Evolutionary conservation across 1,284 basidiomycete genomes (phyloP).

Genomic region (Peniophora sp.): DNA sequence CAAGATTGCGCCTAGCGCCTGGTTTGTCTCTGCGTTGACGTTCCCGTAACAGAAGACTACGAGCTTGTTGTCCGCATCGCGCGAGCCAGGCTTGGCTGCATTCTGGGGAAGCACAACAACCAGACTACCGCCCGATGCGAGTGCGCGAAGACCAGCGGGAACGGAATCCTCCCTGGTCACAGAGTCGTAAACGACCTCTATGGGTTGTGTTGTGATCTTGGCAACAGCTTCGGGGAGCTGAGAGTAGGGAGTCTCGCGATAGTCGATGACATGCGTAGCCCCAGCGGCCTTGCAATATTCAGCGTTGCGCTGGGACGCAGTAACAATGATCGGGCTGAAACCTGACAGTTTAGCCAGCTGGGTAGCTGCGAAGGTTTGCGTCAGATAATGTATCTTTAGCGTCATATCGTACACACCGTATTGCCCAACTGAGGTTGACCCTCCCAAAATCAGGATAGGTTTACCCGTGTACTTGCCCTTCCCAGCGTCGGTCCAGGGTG

Average conservation of each 20-base stretch:
- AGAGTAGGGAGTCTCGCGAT: conserved; percentile 7
- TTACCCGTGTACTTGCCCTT: conserved; percentile 21
- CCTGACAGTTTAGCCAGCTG: conserved; percentile 17
- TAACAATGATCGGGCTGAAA: conserved; percentile 24
- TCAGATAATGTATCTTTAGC: too few relatives aligned
- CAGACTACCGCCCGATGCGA: neutral
- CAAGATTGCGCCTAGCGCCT: conserved; percentile 14
- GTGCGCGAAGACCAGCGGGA: neutral
- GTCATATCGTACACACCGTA: conserved; percentile 15
- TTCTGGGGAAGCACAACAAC: neutral
- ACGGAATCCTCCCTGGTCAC: neutral
- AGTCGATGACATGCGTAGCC: conserved; percentile 26
- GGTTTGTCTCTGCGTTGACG: conserved; percentile 16
- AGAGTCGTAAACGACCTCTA: neutral
- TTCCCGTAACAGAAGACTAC: conserved; percentile 18
- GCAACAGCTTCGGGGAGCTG: neutral
- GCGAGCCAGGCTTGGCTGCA: conserved; percentile 4
- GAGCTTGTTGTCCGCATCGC: conserved; percentile 4
- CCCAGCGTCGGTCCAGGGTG: conserved; percentile 17
- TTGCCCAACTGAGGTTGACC: conserved; percentile 25
- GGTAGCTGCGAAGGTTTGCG: conserved; percentile 1
- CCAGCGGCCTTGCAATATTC: conserved; percentile 23
- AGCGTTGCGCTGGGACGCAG: conserved; percentile 23
- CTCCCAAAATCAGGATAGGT: conserved; percentile 26
- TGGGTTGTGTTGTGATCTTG: neutral